A percentile compares a stretch with the other conserved stretches of the same genome.
These are phyloP conservation scores for Spatholobus suberectus DNA, from an alignment of 306 rosid species.

Conservation along the genomic window DNA sequence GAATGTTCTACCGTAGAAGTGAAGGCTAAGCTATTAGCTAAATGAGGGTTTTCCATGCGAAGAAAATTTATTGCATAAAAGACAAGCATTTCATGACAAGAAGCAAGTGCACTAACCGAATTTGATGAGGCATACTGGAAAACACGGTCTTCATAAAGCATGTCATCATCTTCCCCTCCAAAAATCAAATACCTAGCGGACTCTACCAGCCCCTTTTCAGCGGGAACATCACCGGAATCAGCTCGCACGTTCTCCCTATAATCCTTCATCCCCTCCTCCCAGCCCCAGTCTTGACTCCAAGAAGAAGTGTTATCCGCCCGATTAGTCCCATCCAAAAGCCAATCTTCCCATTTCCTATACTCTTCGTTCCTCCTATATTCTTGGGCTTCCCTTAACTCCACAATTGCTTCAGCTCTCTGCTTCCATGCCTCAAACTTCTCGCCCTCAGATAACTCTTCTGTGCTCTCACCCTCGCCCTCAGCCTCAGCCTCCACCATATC, in stretches of 20 bases:
- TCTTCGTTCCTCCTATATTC: constrained; percentile 72
- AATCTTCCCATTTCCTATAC: constrained; percentile 81
- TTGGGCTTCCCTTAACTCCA: constrained; percentile 82
- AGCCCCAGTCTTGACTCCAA: too few species aligned
- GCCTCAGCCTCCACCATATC: constrained; percentile 61
- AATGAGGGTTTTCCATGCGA: too few species aligned
- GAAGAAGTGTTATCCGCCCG: constrained; percentile 37
- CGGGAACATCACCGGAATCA: constrained; percentile 39
- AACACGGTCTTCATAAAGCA: constrained; percentile 94
- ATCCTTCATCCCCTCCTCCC: too few species aligned
- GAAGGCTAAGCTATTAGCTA: too few species aligned
- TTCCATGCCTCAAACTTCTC: constrained; percentile 92
- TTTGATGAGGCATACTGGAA: constrained; percentile 85
- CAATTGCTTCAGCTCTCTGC: constrained; percentile 88
- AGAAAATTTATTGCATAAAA: too few species aligned
- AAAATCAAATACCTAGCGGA: constrained; percentile 61
- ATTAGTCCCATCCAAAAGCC: constrained; percentile 64
- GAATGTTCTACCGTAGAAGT: too few species aligned
- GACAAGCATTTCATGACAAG: too few species aligned
- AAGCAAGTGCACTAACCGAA: too few species aligned
- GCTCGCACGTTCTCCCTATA: constrained; percentile 43
- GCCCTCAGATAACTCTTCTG: too few species aligned
- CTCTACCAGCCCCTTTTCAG: constrained; percentile 61
- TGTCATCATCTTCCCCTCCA: constrained; percentile 63
- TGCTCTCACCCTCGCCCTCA: constrained; percentile 33